Evolutionary conservation across 805 yeast species (phyloP).

Genomic region (Zygosaccharomyces bisporus): DNA sequence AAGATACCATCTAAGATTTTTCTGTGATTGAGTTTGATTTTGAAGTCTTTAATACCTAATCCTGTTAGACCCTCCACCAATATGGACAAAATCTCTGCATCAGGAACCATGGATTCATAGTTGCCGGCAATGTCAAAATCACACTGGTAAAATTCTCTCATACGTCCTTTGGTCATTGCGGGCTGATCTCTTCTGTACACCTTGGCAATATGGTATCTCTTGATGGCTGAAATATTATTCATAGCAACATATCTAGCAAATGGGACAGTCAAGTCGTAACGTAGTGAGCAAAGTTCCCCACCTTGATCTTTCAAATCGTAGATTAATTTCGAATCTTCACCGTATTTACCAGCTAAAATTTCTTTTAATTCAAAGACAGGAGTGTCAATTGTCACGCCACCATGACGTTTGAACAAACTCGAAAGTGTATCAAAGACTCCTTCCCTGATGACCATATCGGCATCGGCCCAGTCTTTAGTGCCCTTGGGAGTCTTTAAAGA

Average conservation of each 20-base stretch:
- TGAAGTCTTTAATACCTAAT: constrained; percentile 84
- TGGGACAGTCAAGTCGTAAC: constrained; percentile 97
- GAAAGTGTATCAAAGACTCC: constrained; percentile 75
- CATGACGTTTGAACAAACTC: constrained; percentile 83
- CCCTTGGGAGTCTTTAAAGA: constrained; percentile 95
- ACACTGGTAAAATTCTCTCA: constrained; percentile 99
- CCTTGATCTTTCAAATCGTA: constrained; percentile 98
- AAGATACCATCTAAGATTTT: constrained; percentile 94
- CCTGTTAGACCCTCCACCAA: constrained; percentile 79
- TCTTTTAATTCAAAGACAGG: constrained; percentile 97
- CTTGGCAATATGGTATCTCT: constrained; percentile 95
- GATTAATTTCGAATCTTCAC: constrained; percentile 96
- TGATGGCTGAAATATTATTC: constrained; percentile 85
- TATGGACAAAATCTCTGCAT: constrained; percentile 80
- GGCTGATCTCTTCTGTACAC: constrained; percentile 99
- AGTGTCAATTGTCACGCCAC: constrained; percentile 97
- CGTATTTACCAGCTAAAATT: constrained; percentile 93
- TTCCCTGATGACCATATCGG: constrained; percentile 93
- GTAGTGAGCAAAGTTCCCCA: constrained; percentile 91
- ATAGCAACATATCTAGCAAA: constrained; percentile 96
- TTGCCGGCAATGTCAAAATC: constrained; percentile 95
- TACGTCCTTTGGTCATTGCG: constrained; percentile 99
- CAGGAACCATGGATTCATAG: constrained; percentile 94
- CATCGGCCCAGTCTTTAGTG: constrained; percentile 97
- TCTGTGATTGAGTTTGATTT: constrained; percentile 90